Evolutionary conservation across 306 rosid genomes (phyloP).

Genomic region (Vigna angularis): DNA sequence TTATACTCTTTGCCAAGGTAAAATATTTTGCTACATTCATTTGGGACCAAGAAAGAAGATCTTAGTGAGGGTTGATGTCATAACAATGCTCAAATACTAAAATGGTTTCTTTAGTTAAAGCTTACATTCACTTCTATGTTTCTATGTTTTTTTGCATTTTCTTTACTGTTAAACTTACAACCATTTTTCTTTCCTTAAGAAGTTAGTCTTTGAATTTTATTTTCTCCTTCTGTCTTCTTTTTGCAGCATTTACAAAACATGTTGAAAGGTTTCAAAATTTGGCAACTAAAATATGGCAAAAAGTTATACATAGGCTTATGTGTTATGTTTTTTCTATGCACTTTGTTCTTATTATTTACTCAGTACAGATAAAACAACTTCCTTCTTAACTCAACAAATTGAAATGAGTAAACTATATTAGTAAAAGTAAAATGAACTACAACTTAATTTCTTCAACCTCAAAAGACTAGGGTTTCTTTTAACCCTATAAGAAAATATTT

Average conservation of each 20-base stretch:
- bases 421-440: too few relatives aligned
- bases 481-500: neutral
- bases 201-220: neutral
- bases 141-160: neutral
- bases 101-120: neutral
- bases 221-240: neutral
- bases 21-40: neutral
- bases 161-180: neutral
- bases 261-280: neutral
- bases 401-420: neutral
- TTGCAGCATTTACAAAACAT: neutral
- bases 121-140: neutral
- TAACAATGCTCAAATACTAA: neutral
- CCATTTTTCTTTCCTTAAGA: neutral
- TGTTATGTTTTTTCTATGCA: neutral
- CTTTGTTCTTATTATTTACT: neutral
- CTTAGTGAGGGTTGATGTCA: neutral
- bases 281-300: neutral
- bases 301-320: too few relatives aligned
- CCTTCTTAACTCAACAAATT: neutral
- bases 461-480: too few relatives aligned
- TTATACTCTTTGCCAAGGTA: neutral
- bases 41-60: neutral
- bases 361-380: neutral
- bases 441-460: too few relatives aligned